Evolutionary conservation across 1,139 yeast genomes (phyloP).

Genomic region (Hansenula anomala): DNA sequence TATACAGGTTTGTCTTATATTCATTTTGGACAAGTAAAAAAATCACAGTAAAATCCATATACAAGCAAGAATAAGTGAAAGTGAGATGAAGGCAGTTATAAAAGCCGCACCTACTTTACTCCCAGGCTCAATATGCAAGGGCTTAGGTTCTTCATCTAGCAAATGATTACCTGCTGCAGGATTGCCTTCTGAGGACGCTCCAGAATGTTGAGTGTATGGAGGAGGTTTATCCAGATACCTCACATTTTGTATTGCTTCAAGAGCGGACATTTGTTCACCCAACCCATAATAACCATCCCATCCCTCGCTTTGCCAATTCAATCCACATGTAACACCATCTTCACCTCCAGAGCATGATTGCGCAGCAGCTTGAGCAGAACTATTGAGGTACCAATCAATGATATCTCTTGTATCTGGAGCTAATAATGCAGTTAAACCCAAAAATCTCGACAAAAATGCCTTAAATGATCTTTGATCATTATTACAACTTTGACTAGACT

Average conservation of each 20-base stretch:
- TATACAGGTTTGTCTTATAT: too few species aligned
- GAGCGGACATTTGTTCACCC: conserved; percentile 76
- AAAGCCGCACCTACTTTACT: conserved; percentile 85
- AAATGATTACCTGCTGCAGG: conserved; percentile 44
- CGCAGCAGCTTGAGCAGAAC: conserved; percentile 52
- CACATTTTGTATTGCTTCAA: conserved; percentile 66
- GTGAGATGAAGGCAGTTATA: conserved; percentile 66
- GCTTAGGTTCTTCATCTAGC: conserved; percentile 18
- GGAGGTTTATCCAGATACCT: conserved; percentile 43
- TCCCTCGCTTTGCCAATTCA: conserved; percentile 58
- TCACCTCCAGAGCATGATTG: conserved; percentile 71
- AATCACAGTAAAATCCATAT: conserved; percentile 1
- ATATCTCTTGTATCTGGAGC: conserved; percentile 54
- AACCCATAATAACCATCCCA: conserved; percentile 71
- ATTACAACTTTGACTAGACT: conserved; percentile 54
- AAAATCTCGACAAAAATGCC: conserved; percentile 68
- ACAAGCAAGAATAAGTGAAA: conserved; percentile 49
- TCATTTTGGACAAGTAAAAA: too few species aligned
- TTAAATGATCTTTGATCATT: conserved; percentile 87
- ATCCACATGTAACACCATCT: conserved; percentile 89
- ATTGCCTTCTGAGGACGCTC: conserved; percentile 55
- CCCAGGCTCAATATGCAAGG: conserved; percentile 47
- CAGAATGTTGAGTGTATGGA: conserved; percentile 50
- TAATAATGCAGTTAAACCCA: conserved; percentile 66
- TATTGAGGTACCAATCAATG: conserved; percentile 45